Conservation (phyloP, 768 basidiomycete genomes). For the Lactarius akahatsu region DNA sequence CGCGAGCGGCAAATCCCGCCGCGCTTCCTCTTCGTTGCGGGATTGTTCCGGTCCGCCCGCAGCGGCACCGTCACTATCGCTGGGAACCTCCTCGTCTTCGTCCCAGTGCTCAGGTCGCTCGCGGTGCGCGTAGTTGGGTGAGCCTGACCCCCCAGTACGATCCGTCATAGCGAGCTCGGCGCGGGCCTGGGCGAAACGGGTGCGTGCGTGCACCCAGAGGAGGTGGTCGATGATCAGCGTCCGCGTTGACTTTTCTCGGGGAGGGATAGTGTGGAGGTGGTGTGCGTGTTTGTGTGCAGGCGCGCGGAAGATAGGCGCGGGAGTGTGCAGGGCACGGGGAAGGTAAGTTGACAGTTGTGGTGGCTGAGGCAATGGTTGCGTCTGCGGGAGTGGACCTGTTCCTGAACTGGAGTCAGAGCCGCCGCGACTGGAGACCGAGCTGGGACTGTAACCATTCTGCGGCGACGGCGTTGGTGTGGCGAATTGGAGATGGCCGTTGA, state of each 20-base stretch:
- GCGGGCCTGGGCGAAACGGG: slow-evolving; percentile 79
- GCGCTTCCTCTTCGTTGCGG: slow-evolving; percentile 57
- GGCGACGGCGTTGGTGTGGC: background rate
- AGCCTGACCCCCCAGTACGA: slow-evolving; percentile 66
- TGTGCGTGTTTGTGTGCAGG: slow-evolving; percentile 89
- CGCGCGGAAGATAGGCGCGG: slow-evolving; percentile 49
- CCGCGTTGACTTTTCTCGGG: slow-evolving; percentile 83
- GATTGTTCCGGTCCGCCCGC: slow-evolving; percentile 41
- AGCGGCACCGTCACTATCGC: slow-evolving; percentile 59
- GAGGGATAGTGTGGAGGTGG: slow-evolving; percentile 83
- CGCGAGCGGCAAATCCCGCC: slow-evolving; percentile 64
- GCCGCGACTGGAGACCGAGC: background rate
- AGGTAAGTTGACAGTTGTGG: background rate
- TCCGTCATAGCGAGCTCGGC: slow-evolving; percentile 87
- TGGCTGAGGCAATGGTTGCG: background rate
- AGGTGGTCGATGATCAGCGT: slow-evolving; percentile 87
- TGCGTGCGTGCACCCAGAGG: slow-evolving; percentile 79
- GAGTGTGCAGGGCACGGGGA: background rate
- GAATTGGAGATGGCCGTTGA: background rate
- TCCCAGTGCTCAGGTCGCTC: slow-evolving; percentile 74
- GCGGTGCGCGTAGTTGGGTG: slow-evolving; percentile 59
- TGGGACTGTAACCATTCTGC: background rate
- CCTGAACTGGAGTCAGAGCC: background rate
- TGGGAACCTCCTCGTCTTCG: slow-evolving; percentile 64
- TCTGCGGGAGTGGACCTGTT: background rate